These are phyloP conservation scores for Alternaria triticina DNA, from an alignment of 2,329 filamentous ascomycete genomes.

Conservation along the genomic window DNA sequence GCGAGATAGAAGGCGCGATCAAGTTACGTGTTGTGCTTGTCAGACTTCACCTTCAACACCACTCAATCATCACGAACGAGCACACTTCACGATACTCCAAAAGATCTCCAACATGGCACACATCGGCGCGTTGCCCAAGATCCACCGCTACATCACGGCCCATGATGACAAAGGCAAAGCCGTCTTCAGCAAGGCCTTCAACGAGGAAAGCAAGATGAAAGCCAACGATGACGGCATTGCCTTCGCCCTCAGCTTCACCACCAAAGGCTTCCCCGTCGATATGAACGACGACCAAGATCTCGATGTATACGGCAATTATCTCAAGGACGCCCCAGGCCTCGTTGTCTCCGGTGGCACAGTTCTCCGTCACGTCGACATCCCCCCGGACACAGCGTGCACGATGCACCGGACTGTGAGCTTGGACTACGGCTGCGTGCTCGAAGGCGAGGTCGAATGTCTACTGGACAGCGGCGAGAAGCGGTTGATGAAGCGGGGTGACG, in stretches of 20 bases:
- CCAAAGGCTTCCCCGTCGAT: conserved; percentile 55
- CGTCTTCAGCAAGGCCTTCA: conserved; percentile 45
- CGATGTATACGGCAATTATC: conserved; percentile 52
- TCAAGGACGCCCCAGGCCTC: conserved; percentile 57
- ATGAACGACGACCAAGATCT: conserved; percentile 57
- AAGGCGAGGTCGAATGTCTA: conserved; percentile 48
- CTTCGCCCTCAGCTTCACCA: conserved; percentile 59
- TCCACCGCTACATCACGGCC: conserved; percentile 47
- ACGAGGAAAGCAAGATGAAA: conserved; percentile 46
- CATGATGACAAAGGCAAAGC: conserved; percentile 46
- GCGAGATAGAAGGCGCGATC: neutral
- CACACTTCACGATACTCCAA: neutral
- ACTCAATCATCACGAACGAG: neutral
- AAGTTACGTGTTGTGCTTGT: neutral
- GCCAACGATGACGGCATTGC: conserved; percentile 53
- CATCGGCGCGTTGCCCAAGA: conserved; percentile 37
- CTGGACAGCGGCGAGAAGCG: conserved; percentile 49
- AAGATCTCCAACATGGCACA: conserved; percentile 37
- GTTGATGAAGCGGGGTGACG: conserved; percentile 46
- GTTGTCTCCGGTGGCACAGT: conserved; percentile 57
- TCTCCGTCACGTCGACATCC: conserved; percentile 51
- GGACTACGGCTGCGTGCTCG: conserved; percentile 50
- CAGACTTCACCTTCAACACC: neutral
- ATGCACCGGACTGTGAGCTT: conserved; percentile 52
- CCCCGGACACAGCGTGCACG: conserved; percentile 41